A percentile compares a stretch with the other conserved stretches of the same genome.
Conservation (phyloP, 1,284 basidiomycete genomes). For the Phylloboletellus chloephorus region DNA sequence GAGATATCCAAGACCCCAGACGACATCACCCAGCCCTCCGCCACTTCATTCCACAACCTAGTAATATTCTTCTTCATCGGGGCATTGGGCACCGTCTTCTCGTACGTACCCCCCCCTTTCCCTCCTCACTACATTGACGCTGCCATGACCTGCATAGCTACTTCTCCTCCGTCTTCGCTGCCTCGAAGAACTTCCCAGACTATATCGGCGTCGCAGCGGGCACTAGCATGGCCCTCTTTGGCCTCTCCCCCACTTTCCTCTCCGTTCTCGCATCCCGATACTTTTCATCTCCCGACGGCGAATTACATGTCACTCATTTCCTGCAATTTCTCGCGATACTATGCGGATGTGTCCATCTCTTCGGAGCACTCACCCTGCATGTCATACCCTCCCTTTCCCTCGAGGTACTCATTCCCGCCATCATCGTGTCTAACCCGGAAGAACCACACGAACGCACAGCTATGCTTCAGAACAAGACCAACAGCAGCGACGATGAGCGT, state of each 20-base stretch:
- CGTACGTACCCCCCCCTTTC: constrained; percentile 42
- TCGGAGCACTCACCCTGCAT: constrained; percentile 47
- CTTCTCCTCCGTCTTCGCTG: constrained; percentile 70
- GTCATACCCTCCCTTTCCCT: constrained; percentile 17
- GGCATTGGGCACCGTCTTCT: constrained; percentile 63
- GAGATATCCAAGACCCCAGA: constrained; percentile 46
- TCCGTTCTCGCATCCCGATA: constrained; percentile 57
- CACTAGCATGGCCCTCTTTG: constrained; percentile 63
- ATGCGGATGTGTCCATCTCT: constrained; percentile 47
- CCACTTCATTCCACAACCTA: constrained; percentile 47
- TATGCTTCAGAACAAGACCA: constrained; percentile 34
- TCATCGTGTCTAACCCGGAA: constrained; percentile 31
- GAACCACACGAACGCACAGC: constrained; percentile 40
- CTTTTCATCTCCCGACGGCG: constrained; percentile 47
- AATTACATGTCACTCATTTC: constrained; percentile 53
- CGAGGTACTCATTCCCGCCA: constrained; percentile 28
- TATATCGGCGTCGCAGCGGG: constrained; percentile 65
- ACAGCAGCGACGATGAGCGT: constrained; percentile 7
- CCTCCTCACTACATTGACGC: constrained; percentile 1
- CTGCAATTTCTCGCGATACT: constrained; percentile 52
- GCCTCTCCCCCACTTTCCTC: constrained; percentile 69
- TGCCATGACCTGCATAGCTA: constrained; percentile 41
- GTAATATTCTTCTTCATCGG: constrained; percentile 55
- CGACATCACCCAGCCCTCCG: constrained; percentile 35
- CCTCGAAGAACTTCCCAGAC: constrained; percentile 60